These are phyloP conservation scores for Kodamaea hsintzibuensis DNA, from an alignment of 805 yeast species.

Conservation along the genomic window DNA sequence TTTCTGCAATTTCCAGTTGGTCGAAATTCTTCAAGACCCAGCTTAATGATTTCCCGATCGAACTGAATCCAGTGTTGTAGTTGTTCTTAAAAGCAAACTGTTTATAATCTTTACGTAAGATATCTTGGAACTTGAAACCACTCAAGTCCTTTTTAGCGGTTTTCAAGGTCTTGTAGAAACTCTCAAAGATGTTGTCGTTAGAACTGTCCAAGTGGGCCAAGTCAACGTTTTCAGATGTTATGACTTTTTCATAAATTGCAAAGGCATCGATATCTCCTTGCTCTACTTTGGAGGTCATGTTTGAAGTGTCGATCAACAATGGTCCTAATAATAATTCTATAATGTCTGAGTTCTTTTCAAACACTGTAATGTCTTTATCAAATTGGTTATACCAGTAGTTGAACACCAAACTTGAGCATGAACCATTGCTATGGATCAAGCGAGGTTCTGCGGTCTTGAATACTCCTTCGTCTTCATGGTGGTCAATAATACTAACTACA, in stretches of 20 bases:
- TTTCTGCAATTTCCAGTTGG: conserved; percentile 21
- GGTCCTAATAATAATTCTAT: conserved; percentile 62
- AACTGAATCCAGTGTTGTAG: conserved; percentile 67
- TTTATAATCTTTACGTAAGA: conserved; percentile 84
- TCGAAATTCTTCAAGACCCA: conserved; percentile 46
- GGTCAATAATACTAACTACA: conserved; percentile 75
- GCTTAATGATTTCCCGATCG: conserved; percentile 62
- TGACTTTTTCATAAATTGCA: conserved; percentile 32
- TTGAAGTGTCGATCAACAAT: conserved; percentile 72
- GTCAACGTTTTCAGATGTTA: conserved; percentile 8
- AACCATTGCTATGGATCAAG: conserved; percentile 62
- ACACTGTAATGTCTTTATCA: conserved; percentile 13
- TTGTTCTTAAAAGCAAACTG: conserved; percentile 47
- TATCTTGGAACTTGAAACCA: conserved; percentile 59
- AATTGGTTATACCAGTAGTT: conserved; percentile 51
- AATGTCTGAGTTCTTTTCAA: conserved; percentile 30
- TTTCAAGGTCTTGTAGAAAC: conserved; percentile 28
- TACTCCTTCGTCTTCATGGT: conserved; percentile 72
- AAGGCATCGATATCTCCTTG: conserved; percentile 52
- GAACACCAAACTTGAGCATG: conserved; percentile 77
- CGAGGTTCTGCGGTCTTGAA: conserved; percentile 59
- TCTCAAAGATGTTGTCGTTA: conserved; percentile 12
- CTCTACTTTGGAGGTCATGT: conserved; percentile 65
- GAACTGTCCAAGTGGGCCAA: not conserved
- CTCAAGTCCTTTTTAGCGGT: conserved; percentile 60